Evolutionary conservation across 2,329 filamentous ascomycete species (phyloP).

Genomic region (Diaporthe australafricana): DNA sequence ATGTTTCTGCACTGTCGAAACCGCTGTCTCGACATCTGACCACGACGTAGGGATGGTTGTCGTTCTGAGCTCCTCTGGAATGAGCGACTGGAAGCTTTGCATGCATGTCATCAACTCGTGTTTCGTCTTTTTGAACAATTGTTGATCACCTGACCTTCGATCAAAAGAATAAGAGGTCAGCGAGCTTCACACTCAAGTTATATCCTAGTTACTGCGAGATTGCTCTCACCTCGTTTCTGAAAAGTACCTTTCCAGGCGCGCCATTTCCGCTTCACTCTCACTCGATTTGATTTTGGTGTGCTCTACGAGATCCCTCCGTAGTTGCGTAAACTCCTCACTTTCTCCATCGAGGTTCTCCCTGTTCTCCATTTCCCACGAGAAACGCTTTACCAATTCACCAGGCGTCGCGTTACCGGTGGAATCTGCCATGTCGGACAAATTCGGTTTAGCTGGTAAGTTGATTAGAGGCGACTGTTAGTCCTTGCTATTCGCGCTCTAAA

Average conservation of each 20-base stretch:
- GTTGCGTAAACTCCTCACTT: neutral
- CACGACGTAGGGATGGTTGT: neutral
- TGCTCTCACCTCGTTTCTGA: neutral
- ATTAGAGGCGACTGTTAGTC: neutral
- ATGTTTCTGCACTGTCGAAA: neutral
- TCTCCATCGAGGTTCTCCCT: neutral
- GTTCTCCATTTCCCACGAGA: neutral
- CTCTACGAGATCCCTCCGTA: neutral
- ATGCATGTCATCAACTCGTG: neutral
- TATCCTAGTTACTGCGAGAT: too few species aligned
- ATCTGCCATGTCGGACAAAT: neutral
- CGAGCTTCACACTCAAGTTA: neutral
- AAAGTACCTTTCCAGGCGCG: neutral
- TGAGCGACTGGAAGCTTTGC: neutral
- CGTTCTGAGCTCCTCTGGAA: neutral
- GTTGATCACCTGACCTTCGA: neutral
- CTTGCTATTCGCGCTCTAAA: neutral
- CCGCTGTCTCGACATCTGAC: neutral
- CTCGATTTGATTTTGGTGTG: neutral
- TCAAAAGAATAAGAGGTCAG: neutral
- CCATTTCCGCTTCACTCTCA: neutral
- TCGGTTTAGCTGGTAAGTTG: neutral
- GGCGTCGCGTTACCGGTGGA: neutral
- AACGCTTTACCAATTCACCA: neutral
- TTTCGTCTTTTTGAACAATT: neutral